Evolutionary conservation across 345 rosid species (phyloP), one percentile per base, ranked within the genome.

Genomic region (Sisymbrium altissimum): DNA sequence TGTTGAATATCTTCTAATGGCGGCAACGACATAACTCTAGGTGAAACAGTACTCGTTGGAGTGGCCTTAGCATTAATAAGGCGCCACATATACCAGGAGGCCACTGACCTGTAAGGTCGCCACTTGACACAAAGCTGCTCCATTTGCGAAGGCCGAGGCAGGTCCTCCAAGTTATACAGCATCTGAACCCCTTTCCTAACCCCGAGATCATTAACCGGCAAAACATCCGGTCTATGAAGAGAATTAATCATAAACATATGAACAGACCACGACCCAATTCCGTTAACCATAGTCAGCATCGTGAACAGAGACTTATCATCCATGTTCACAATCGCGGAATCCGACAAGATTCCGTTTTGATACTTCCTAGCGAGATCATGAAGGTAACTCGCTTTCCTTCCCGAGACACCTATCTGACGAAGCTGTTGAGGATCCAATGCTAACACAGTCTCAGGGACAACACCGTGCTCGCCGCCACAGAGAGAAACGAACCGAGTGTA

Each of bases 241-340:
- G 98, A 93, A 73, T 86, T 86, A 4, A 93, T 93, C 98, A 91
- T 91, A 64, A 91, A 91, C 94, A 93, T 91, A 38, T 93, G 97
- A 49, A 93, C 98, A 5, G 97, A 91, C 98, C 98, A 93, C 2
- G 97, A 89, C 15, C 98, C 98, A 30, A 93, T 93, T 32, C 98
- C 97, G 32, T 89, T 91, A 38, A 93, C 98, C 98, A 93, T 91
- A 0, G 98, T 93, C 49, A 93, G 87, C 97, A 91, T 93, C 11
- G 96, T 89, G 46, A 89, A 91, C 10, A 93, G 82, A 27, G 97
- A 91, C 67, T 87, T 91, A 58, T 93, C 98, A 54, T 91, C 96
- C 97, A 93, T 91, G 74, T 81, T 82, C 60, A 93, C 84, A 70
- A 91, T 89, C 5, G 92, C 70, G 0, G 88, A 36, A 66, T 93